Percentiles rank a stretch among this genome's conserved stretches.
These are phyloP conservation scores for Tricholoma sp. DNA, from an alignment of 768 basidiomycete species.

Conservation along the genomic window DNA sequence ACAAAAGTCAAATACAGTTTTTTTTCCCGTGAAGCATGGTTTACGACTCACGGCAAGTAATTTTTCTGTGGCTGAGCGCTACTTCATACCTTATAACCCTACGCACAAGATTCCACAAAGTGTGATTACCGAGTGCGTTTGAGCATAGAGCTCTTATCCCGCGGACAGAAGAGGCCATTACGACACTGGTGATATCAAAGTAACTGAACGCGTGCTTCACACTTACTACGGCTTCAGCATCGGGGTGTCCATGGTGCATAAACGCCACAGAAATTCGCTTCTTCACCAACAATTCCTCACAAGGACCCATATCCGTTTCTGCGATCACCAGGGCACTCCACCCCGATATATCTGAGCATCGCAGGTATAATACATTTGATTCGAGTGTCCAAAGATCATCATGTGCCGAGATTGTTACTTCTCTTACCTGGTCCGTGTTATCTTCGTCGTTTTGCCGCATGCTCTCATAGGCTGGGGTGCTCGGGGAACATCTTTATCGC, in stretches of 20 bases:
- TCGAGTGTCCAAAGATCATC: not conserved
- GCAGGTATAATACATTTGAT: not conserved
- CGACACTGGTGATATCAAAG: not conserved
- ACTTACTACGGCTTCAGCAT: not conserved
- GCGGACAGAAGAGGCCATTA: not conserved
- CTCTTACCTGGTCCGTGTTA: not conserved
- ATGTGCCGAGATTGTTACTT: not conserved
- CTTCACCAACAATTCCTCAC: not conserved
- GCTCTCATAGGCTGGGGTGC: not conserved
- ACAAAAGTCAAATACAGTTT: not conserved
- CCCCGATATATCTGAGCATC: not conserved
- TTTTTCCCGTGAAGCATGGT: not conserved
- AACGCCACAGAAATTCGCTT: not conserved
- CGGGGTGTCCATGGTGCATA: not conserved
- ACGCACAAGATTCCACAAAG: not conserved
- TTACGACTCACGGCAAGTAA: not conserved
- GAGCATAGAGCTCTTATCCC: not conserved
- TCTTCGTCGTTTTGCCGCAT: not conserved
- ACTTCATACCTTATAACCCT: not conserved
- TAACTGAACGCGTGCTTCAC: not conserved
- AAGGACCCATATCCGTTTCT: not conserved
- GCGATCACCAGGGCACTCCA: not conserved
- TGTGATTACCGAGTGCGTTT: not conserved
- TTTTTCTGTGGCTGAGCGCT: not conserved
- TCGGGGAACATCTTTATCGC: not conserved